Evolutionary conservation across 495 filamentous ascomycete species (phyloP).

Genomic region (Aspergillus incahuasiensis): DNA sequence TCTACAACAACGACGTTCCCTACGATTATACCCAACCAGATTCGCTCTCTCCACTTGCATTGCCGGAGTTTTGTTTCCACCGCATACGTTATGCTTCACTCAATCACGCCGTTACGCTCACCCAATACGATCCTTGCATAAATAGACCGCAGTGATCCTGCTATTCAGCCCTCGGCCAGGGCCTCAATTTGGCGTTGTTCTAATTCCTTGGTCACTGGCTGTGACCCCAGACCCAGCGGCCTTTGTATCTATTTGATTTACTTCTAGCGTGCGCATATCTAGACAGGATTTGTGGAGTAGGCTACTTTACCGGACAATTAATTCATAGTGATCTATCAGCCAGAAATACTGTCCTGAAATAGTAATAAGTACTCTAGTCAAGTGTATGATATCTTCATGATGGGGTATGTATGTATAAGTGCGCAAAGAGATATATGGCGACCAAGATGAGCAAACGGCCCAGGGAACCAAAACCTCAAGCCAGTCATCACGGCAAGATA

Average conservation of each 20-base stretch:
- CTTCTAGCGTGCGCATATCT: conserved; percentile 13
- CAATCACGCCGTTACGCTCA: background rate
- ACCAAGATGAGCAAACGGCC: background rate
- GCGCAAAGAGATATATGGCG: conserved; percentile 1
- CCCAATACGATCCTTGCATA: conserved; percentile 12
- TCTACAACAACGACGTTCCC: background rate
- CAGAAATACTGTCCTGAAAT: background rate
- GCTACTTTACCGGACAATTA: background rate
- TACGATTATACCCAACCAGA: background rate
- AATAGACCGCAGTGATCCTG: background rate
- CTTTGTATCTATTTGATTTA: background rate
- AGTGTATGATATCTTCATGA: background rate
- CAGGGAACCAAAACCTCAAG: background rate
- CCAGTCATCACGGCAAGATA: background rate
- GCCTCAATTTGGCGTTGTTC: background rate
- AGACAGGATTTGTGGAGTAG: background rate
- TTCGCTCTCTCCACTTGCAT: conserved; percentile 1
- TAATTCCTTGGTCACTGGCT: background rate
- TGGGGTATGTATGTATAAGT: background rate
- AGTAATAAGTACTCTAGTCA: too few relatives aligned
- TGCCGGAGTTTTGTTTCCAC: background rate
- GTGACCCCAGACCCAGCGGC: background rate
- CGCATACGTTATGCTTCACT: background rate
- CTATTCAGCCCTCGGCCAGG: background rate
- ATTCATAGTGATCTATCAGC: background rate